phyloP scores from a whole-genome alignment of 345 rosid genomes.

The Eutrema heterophyllum region DNA sequence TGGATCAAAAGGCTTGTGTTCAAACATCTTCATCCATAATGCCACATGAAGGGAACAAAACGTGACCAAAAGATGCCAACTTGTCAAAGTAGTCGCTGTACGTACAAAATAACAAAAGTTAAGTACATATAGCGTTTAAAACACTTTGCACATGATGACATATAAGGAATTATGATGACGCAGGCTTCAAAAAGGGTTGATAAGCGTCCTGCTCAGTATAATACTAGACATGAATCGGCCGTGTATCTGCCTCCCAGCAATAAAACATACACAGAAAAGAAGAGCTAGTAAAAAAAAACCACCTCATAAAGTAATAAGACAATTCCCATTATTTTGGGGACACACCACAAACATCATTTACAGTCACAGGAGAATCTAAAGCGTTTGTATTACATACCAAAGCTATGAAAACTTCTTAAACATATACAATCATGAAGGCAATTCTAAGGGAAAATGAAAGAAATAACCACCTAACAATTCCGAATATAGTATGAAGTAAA shows the following conservation, averaged over 20 bases:
- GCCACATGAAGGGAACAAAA: slow-evolving; percentile 99
- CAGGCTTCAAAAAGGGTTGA: background rate
- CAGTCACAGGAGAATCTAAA: background rate
- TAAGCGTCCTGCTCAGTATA: background rate
- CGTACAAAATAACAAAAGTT: slow-evolving; percentile 14
- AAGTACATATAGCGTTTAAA: background rate
- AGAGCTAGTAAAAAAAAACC: slow-evolving; percentile 2
- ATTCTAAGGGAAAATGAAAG: background rate
- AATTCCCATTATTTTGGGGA: background rate
- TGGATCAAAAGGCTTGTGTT: slow-evolving; percentile 99
- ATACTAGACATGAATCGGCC: background rate
- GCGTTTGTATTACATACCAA: background rate
- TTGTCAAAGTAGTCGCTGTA: slow-evolving; percentile 97
- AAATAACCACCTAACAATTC: background rate
- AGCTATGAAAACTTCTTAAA: background rate
- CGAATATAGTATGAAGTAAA: background rate
- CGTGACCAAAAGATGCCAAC: slow-evolving; percentile 99
- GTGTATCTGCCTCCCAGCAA: background rate
- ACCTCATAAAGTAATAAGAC: slow-evolving; percentile 3
- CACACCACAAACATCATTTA: background rate
- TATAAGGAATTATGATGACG: background rate
- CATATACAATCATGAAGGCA: background rate
- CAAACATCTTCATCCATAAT: slow-evolving; percentile 91
- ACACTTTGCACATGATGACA: background rate
- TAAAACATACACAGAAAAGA: background rate